Percentiles rank a stretch among this genome's conserved stretches.
These are phyloP conservation scores for Citrus hindsii DNA, from an alignment of 345 rosid species.

Conservation along the genomic window DNA sequence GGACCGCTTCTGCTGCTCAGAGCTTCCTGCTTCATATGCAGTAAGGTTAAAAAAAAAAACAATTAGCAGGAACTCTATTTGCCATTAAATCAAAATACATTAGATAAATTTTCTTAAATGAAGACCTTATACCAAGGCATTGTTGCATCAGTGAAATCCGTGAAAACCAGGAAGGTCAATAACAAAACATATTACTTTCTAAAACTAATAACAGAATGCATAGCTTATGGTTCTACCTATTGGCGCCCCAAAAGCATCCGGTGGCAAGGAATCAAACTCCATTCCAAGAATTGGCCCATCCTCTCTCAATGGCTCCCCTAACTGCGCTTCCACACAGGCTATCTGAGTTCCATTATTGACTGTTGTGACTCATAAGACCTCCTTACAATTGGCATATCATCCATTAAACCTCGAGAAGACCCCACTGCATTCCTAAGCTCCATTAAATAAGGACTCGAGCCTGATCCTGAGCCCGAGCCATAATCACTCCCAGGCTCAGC, in stretches of 20 bases:
- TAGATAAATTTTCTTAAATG: not conserved
- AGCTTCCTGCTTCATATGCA: slow-evolving; percentile 26
- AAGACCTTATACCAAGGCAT: not conserved
- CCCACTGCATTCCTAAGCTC: slow-evolving; percentile 46
- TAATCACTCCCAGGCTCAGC: slow-evolving; percentile 54
- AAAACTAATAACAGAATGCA: not conserved
- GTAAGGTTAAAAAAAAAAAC: not conserved
- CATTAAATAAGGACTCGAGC: slow-evolving; percentile 61
- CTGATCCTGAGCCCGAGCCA: slow-evolving; percentile 72
- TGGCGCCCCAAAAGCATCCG: slow-evolving; percentile 89
- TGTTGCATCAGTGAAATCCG: not conserved
- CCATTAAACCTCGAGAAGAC: slow-evolving; percentile 41
- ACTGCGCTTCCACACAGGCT: slow-evolving; percentile 88
- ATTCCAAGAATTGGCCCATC: slow-evolving; percentile 96
- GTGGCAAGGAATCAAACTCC: slow-evolving; percentile 97
- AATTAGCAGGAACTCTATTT: slow-evolving; percentile 3
- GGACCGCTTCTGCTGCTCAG: slow-evolving; percentile 51
- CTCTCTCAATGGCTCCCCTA: slow-evolving; percentile 94
- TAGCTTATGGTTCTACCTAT: slow-evolving; percentile 45
- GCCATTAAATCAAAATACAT: not conserved
- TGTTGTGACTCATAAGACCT: slow-evolving; percentile 62
- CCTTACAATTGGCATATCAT: slow-evolving; percentile 41
- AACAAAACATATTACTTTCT: not conserved
- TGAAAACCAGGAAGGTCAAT: not conserved
- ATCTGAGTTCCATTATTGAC: slow-evolving; percentile 80